Evolutionary conservation across 192 early-diverging fungal genomes (phyloP).

Genomic region (Fimicolochytrium jonesii): DNA sequence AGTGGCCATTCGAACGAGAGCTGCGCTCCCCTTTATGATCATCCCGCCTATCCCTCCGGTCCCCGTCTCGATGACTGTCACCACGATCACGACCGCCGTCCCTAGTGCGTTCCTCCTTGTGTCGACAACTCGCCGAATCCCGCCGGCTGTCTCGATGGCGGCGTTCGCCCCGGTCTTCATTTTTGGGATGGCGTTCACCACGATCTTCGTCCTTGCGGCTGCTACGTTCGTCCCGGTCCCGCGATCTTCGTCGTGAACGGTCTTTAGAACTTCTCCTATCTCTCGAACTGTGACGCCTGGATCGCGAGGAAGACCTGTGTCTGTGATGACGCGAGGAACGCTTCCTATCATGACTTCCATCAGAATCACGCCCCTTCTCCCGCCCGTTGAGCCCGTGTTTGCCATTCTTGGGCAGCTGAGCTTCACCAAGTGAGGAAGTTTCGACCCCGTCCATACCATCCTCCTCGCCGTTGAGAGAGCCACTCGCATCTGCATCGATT

Average conservation of each 20-base stretch:
- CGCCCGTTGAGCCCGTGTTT: background rate
- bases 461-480: background rate
- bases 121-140: background rate
- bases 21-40: background rate
- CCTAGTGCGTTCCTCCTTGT: background rate
- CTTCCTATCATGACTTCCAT: background rate
- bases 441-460: background rate
- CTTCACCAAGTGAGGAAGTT: background rate
- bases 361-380: background rate
- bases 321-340: constrained; percentile 17
- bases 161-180: background rate
- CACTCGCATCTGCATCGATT: background rate
- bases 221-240: background rate
- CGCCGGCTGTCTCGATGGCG: background rate
- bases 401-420: background rate
- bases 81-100: background rate
- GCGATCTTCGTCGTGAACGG: background rate
- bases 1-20: background rate
- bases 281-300: too few relatives aligned
- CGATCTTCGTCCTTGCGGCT: background rate
- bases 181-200: background rate
- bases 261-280: background rate
- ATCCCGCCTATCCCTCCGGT: background rate
- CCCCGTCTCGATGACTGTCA: background rate
- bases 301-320: constrained; percentile 12